Evolutionary conservation across 2,329 filamentous ascomycete species (phyloP), one percentile per base, ranked within the genome.

Genomic region (Leptodontidium sp.): DNA sequence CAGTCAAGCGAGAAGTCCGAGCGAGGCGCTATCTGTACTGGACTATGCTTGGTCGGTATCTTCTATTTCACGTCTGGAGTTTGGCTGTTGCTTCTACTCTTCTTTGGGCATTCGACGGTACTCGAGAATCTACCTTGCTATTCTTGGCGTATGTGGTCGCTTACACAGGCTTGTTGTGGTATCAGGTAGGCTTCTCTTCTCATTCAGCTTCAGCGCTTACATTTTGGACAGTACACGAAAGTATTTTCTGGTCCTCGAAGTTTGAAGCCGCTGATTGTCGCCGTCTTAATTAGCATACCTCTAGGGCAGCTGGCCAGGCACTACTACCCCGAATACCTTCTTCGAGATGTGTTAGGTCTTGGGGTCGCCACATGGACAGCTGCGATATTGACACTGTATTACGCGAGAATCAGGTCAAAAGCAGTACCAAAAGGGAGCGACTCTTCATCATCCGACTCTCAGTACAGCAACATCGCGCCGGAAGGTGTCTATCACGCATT

Each of bases 331-430:
- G 7, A 63, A 5, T 68, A 64, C 17, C 49, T 65, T 40, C 70
- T 66, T 32, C 61, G 53, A 2, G 68, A 70, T 32, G 66, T 71
- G 14, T 53, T 49, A n/a, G 66, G 59, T 29, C 59, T 71, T 17
- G 67, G 55, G 35, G 50, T 49, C 17, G 68, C 70, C 29, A 70
- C 67, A 14, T 71, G 70, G 86, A 86, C 80, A 32, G 81, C 83
- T 32, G 85, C 83, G 17, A 73, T 86, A n/a, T 76, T 85, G 4
- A 82, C 83, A 0, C 77, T 86, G 32, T 78, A 79, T 62, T 83
- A 80, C 11, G 83, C 85, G 1, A 83, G 84, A 45, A 80, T 87
- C 69, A 82, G 82, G 21, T 79, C 81, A 53, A 77, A 80, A 72
- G 77, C 79, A 12, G 75, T 78, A 57, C 78, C 79, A 29, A 53